These are phyloP conservation scores for Leccinum pellstonianum DNA, from an alignment of 768 basidiomycete species.

Conservation along the genomic window DNA sequence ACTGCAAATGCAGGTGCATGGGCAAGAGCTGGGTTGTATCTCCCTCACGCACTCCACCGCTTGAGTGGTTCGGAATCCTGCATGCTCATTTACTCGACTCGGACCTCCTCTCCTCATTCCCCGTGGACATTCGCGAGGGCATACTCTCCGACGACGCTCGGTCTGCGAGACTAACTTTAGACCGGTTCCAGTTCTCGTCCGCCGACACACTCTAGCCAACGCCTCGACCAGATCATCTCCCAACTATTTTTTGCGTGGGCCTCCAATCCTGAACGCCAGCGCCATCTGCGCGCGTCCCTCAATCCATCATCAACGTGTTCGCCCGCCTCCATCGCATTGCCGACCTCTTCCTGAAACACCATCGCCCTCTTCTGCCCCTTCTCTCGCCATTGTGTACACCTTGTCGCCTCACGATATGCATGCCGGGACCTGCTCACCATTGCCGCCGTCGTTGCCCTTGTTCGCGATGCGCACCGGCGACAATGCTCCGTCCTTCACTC, in stretches of 20 bases:
- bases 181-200: slow-evolving; percentile 41
- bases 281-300: slow-evolving; percentile 31
- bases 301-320: slow-evolving; percentile 39
- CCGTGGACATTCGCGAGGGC: slow-evolving; percentile 38
- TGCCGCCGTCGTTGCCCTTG: slow-evolving; percentile 50
- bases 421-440: slow-evolving; percentile 81
- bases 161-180: neutral
- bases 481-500: too few species aligned
- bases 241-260: slow-evolving; percentile 55
- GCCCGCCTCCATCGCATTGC: slow-evolving; percentile 37
- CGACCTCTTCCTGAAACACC: slow-evolving; percentile 50
- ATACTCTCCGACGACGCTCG: slow-evolving; percentile 17
- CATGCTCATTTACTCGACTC: slow-evolving; percentile 27
- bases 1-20: too few species aligned
- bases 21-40: slow-evolving; percentile 36
- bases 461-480: too few species aligned
- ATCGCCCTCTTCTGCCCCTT: slow-evolving; percentile 34
- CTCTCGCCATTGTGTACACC: slow-evolving; percentile 80
- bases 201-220: slow-evolving; percentile 26
- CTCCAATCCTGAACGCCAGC: slow-evolving; percentile 32
- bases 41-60: slow-evolving; percentile 36
- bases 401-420: slow-evolving; percentile 90
- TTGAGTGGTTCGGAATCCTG: slow-evolving; percentile 52
- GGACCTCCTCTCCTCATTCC: slow-evolving; percentile 45
- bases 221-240: slow-evolving; percentile 33